phyloP scores from a whole-genome alignment of 2,329 filamentous ascomycete species.

The Chaetomium sp. region DNA sequence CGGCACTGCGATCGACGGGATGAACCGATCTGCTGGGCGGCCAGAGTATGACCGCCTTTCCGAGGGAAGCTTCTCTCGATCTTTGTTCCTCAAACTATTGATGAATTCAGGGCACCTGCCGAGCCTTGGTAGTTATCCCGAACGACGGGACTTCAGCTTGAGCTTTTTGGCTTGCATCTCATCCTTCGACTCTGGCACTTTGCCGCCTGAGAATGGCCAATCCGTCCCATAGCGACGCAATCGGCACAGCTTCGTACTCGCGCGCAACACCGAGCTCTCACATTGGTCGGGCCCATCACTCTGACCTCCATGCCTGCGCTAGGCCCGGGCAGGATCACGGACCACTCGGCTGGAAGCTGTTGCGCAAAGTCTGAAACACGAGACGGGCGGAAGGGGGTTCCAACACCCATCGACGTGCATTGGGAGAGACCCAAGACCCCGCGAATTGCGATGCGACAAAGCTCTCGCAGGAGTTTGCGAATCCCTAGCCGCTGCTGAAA shows the following conservation, averaged over 20 bases:
- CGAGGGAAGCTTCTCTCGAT: slow-evolving; percentile 1
- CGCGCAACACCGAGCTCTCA: slow-evolving; percentile 28
- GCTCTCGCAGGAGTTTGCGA: slow-evolving; percentile 15
- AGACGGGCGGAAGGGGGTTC: slow-evolving; percentile 12
- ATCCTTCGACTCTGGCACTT: not conserved
- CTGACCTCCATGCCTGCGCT: slow-evolving; percentile 15
- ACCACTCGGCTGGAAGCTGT: slow-evolving; percentile 28
- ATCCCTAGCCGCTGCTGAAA: slow-evolving; percentile 22
- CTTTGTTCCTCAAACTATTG: not conserved
- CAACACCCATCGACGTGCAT: slow-evolving; percentile 12
- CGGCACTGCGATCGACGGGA: slow-evolving; percentile 10
- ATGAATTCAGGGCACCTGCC: not conserved
- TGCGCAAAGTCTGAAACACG: slow-evolving; percentile 29
- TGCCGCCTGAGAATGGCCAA: not conserved
- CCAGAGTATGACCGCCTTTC: not conserved
- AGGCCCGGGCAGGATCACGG: slow-evolving; percentile 21
- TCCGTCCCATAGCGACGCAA: not conserved
- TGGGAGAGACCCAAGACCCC: not conserved
- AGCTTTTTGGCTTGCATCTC: slow-evolving; percentile 8
- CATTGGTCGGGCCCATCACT: slow-evolving; percentile 28
- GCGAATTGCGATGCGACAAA: slow-evolving; percentile 22
- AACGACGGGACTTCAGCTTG: not conserved
- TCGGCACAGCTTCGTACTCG: slow-evolving; percentile 12
- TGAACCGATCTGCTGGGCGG: slow-evolving; percentile 7
- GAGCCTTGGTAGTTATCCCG: not conserved